A percentile compares a stretch with the other conserved stretches of the same genome.
Conservation (phyloP, 1,139 yeast species). For the Eremothecium sinecaudum region DNA sequence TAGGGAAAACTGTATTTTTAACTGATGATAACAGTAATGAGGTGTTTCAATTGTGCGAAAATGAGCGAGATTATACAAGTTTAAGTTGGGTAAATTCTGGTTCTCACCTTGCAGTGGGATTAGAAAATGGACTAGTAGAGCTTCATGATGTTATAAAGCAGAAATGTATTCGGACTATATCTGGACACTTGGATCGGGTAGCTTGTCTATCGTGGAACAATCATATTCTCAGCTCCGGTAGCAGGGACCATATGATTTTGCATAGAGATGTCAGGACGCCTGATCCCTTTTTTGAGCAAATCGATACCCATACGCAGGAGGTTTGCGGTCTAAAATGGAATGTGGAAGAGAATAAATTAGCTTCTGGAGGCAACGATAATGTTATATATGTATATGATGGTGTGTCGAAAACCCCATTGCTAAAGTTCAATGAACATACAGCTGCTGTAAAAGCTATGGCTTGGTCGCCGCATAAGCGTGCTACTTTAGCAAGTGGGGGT, state of each 20-base stretch:
- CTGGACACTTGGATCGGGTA: constrained; percentile 81
- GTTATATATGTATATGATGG: constrained; percentile 84
- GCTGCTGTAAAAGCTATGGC: constrained; percentile 96
- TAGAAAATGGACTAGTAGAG: constrained; percentile 77
- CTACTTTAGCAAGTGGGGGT: constrained; percentile 90
- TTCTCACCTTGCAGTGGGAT: constrained; percentile 88
- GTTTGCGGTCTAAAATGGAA: constrained; percentile 97
- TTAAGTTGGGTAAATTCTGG: constrained; percentile 93
- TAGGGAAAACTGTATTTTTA: constrained; percentile 77
- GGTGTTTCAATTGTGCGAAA: constrained; percentile 63
- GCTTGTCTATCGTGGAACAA: constrained; percentile 92
- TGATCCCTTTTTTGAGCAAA: constrained; percentile 64
- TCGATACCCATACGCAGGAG: constrained; percentile 80
- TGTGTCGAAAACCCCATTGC: constrained; percentile 55
- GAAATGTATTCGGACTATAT: constrained; percentile 80
- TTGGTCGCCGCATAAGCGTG: constrained; percentile 97
- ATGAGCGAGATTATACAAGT: constrained; percentile 41
- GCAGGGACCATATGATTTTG: constrained; percentile 72
- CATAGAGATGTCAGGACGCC: constrained; percentile 89
- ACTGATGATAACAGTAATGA: constrained; percentile 87
- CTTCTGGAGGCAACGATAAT: constrained; percentile 93
- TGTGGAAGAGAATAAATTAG: constrained; percentile 73
- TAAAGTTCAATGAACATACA: constrained; percentile 69
- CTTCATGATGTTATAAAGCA: constrained; percentile 91
- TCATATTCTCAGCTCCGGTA: constrained; percentile 78